phyloP scores from a whole-genome alignment of 192 early-diverging fungal genomes.

The Mortierella antarctica region DNA sequence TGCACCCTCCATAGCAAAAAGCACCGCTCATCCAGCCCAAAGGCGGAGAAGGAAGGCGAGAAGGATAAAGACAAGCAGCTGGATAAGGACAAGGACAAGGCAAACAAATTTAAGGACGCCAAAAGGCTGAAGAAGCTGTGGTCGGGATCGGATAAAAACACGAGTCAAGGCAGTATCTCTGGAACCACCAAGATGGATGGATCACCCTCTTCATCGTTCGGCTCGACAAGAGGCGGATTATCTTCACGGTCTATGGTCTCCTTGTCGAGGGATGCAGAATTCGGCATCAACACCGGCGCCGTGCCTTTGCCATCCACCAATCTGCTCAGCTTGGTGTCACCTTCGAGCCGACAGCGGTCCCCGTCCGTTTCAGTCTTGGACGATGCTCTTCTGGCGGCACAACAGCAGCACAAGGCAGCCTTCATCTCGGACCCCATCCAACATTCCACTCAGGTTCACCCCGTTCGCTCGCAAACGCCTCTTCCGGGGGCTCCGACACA shows the following conservation, averaged over 20 bases:
- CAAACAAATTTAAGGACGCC: not conserved
- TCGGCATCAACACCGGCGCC: not conserved
- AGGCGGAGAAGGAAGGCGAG: not conserved
- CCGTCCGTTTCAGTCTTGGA: constrained; percentile 42
- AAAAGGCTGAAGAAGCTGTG: constrained; percentile 7
- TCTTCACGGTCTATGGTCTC: constrained; percentile 40
- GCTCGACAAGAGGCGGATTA: not conserved
- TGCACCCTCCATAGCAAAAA: constrained; percentile 38
- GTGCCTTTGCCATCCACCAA: constrained; percentile 6
- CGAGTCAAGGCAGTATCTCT: constrained; percentile 8
- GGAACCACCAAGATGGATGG: constrained; percentile 11
- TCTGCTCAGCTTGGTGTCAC: not conserved
- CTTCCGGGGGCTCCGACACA: constrained; percentile 2
- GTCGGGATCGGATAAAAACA: constrained; percentile 16
- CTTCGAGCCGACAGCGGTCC: constrained; percentile 12
- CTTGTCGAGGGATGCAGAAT: constrained; percentile 23
- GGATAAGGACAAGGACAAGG: constrained; percentile 16
- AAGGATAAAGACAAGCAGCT: constrained; percentile 8
- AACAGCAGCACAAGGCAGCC: constrained; percentile 8
- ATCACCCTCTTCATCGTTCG: not conserved
- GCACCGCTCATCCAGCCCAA: not conserved
- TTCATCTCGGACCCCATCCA: constrained; percentile 4
- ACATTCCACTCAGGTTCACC: not conserved
- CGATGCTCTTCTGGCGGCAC: constrained; percentile 20
- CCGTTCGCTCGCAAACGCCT: constrained; percentile 9